These are phyloP conservation scores for Ceratocystis papillata DNA, from an alignment of 2,329 filamentous ascomycete genomes.

Conservation along the genomic window DNA sequence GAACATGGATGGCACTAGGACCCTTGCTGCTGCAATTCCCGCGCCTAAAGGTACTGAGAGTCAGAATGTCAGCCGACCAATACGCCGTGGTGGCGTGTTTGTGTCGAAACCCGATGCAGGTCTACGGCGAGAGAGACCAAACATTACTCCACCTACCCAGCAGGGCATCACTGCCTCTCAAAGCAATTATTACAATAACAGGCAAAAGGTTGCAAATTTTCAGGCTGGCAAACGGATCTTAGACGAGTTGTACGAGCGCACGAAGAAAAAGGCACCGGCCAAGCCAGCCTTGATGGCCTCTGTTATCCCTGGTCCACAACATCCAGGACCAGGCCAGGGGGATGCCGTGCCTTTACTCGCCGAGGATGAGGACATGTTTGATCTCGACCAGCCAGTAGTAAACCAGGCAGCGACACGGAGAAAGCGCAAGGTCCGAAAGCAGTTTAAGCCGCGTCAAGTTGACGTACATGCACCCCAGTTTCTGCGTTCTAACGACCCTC, in stretches of 20 bases:
- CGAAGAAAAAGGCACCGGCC: slow-evolving; percentile 29
- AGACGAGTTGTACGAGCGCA: slow-evolving; percentile 43
- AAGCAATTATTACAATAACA: not conserved
- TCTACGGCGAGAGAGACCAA: slow-evolving; percentile 12
- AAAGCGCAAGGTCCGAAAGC: slow-evolving; percentile 36
- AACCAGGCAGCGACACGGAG: slow-evolving; percentile 22
- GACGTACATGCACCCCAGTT: slow-evolving; percentile 45
- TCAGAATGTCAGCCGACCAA: not conserved
- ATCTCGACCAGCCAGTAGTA: not conserved
- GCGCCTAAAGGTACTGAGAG: not conserved
- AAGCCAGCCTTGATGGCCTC: slow-evolving; percentile 21
- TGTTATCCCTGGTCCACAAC: not conserved
- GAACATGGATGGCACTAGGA: slow-evolving; percentile 35
- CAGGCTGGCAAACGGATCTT: slow-evolving; percentile 43
- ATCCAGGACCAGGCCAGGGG: not conserved
- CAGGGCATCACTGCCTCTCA: not conserved
- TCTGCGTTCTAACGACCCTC: slow-evolving; percentile 43
- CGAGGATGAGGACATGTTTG: slow-evolving; percentile 16
- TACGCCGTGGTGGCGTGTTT: slow-evolving; percentile 10
- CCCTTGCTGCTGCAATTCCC: slow-evolving; percentile 27
- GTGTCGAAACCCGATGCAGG: slow-evolving; percentile 15
- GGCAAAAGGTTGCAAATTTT: slow-evolving; percentile 33
- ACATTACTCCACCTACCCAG: not conserved
- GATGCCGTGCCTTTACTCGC: not conserved
- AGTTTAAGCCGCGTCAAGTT: slow-evolving; percentile 35